Evolutionary conservation across 1,139 yeast genomes (phyloP).

Genomic region (Lodderomyces margitis): DNA sequence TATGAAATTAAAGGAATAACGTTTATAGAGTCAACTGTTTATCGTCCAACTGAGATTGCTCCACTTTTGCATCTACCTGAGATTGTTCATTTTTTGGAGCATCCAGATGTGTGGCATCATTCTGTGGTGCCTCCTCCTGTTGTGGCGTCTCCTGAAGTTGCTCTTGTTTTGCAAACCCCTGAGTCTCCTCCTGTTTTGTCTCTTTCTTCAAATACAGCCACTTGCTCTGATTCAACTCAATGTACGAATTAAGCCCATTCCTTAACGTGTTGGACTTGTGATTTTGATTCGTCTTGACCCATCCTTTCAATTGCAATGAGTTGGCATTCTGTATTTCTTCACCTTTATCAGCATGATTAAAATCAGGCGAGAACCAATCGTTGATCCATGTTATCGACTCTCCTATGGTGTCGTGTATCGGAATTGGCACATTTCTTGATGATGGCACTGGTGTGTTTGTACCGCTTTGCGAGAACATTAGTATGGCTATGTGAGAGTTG

Average conservation of each 20-base stretch:
- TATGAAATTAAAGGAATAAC: slow-evolving; percentile 45
- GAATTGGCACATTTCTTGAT: slow-evolving; percentile 12
- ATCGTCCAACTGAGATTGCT: neutral
- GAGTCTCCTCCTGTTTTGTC: no score
- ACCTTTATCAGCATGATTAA: slow-evolving; percentile 18
- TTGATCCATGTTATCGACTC: slow-evolving; percentile 41
- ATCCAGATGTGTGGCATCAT: no score
- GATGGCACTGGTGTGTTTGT: slow-evolving; percentile 14
- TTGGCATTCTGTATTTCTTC: slow-evolving; percentile 14
- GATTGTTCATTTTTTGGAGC: no score
- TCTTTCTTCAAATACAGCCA: slow-evolving; percentile 26
- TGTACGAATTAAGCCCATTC: slow-evolving; percentile 18
- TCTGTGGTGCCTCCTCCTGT: no score
- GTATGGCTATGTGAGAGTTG: no score
- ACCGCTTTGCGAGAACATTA: slow-evolving; percentile 22
- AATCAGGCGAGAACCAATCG: slow-evolving; percentile 41
- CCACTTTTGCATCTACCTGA: no score
- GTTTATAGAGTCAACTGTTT: neutral
- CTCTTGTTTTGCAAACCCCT: no score
- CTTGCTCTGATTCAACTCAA: slow-evolving; percentile 29
- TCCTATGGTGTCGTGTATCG: slow-evolving; percentile 23
- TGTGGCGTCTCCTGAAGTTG: no score
- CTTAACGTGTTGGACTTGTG: slow-evolving; percentile 15
- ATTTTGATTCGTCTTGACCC: slow-evolving; percentile 32
- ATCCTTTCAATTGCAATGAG: slow-evolving; percentile 32